These are phyloP conservation scores for Mycena floridula DNA, from an alignment of 768 basidiomycete species.

Conservation along the genomic window DNA sequence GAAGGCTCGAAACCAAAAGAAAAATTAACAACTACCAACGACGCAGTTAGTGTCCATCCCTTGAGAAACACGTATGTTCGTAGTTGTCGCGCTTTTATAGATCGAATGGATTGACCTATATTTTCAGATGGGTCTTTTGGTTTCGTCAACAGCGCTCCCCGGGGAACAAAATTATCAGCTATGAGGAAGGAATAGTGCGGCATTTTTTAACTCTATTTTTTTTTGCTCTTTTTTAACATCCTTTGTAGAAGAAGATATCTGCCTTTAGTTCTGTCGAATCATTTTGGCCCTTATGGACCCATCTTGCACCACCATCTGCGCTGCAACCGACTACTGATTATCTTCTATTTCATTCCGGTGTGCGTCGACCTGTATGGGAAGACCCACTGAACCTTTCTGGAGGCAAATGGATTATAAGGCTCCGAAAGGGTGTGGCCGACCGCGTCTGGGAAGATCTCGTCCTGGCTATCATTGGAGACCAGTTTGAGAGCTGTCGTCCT, in stretches of 20 bases:
- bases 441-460: conserved; percentile 89
- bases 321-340: conserved; percentile 91
- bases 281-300: conserved; percentile 93
- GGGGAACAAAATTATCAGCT: conserved; percentile 83
- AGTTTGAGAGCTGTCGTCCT: conserved; percentile 67
- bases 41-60: conserved; percentile 54
- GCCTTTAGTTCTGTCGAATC: conserved; percentile 78
- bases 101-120: conserved; percentile 12
- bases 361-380: conserved; percentile 93
- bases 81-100: conserved; percentile 25
- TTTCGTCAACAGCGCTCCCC: conserved; percentile 87
- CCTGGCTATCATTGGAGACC: conserved; percentile 83
- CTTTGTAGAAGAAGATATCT: too few species aligned
- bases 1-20: conserved; percentile 41
- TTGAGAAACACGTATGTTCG: conserved; percentile 87
- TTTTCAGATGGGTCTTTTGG: conserved; percentile 82
- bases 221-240: too few species aligned
- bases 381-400: conserved; percentile 83
- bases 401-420: conserved; percentile 93
- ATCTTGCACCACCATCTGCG: conserved; percentile 78
- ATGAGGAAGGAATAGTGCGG: conserved; percentile 97
- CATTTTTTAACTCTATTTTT: too few species aligned
- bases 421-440: conserved; percentile 87
- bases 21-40: conserved; percentile 25
- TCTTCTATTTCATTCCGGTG: conserved; percentile 80